Base-by-base conservation (phyloP, 1,284 basidiomycete genomes). In the Spongispora temasekensis region DNA sequence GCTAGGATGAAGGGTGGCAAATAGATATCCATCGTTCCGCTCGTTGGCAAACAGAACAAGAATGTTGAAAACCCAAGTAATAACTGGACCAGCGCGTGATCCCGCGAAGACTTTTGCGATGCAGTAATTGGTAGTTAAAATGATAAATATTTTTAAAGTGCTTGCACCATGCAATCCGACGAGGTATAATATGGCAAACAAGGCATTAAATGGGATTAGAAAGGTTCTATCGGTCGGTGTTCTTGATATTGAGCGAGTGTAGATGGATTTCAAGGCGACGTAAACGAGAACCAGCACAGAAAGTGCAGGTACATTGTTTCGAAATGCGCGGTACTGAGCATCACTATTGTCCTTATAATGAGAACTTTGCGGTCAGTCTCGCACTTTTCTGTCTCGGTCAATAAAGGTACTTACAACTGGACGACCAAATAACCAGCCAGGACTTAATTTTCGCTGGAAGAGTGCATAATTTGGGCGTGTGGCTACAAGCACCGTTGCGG, bases 271-370 rank as follows among this genome's bases (percentile, higher is more conserved):
- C 54, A 81, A 70, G 31, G 73, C 66, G 10, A 85, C 71, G 66
- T 83, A 86, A 34, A 78, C 64, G 51, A 72, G 65, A 13, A 84
- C 82, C 12, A 91, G 82, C 46, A 79, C 63, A 25, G 83, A 68
- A 8, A 95, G 81, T 1, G 85, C 71, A 19, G 85, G 82, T 44
- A 95, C 71, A 69, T 93, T 93, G 67, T 83, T 80, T 54, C 94
- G 84, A 75, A 97, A 95, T 2, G 86, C 83, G 25, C 90, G 89
- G 71, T 94, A 95, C 77, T 96, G 94, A 0, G 80, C 77, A 69
- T 96, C 94, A 64, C 91, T 94, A 71, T 90, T 92, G 72, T 97
- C 94, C 92, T 94, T n/a, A n/a, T n/a, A n/a, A n/a, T n/a, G n/a
- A n/a, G n/a, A 65, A 2, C 59, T 54, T 37, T 35, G 56, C 2